Base-by-base conservation (phyloP, 192 early-diverging fungal species). In the Neocallimastix lanati region DNA sequence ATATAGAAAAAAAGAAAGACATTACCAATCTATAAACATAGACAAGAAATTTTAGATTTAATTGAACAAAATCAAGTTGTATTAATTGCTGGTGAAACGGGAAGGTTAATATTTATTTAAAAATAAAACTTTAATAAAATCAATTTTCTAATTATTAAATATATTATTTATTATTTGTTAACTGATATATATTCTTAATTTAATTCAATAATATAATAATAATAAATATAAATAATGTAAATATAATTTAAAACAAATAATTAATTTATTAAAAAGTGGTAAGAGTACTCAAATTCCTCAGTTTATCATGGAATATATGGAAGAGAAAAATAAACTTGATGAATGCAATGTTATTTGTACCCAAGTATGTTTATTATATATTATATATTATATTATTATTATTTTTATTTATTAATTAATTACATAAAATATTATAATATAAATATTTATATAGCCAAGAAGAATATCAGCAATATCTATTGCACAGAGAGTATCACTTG, bases 201-300 rank as follows among this genome's bases (percentile, higher is more conserved):
- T 6, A 33, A 33, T 33, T 33, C 30, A 33, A 33, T 33, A 33
- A 37, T 37, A 13, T 37, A 37, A n/a, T n/a, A n/a, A n/a, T n/a
- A n/a, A n/a, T n/a, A n/a, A n/a, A n/a, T n/a, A n/a, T n/a, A n/a
- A n/a, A n/a, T n/a, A n/a, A n/a, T n/a, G n/a, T n/a, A n/a, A n/a
- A n/a, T n/a, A n/a, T n/a, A n/a, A n/a, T n/a, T n/a, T n/a, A n/a
- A n/a, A n/a, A n/a, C n/a, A n/a, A n/a, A n/a, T n/a, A n/a, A n/a
- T n/a, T n/a, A n/a, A n/a, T n/a, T n/a, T 37, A 37, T 37, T 13
- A 13, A 85, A 85, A 16, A 83, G 88, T 78, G 88, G 90, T 80
- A 93, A 91, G 84, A 91, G 89, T 82, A 95, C 93, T 21, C 93
- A 94, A 83, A 88, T 94, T 28, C 93, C 93, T 4, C 93, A 94